Percentiles rank a stretch among this genome's conserved stretches.
Conservation (phyloP, 225 moss, liverwort and hornwort species). For the Polytrichum commune region DNA sequence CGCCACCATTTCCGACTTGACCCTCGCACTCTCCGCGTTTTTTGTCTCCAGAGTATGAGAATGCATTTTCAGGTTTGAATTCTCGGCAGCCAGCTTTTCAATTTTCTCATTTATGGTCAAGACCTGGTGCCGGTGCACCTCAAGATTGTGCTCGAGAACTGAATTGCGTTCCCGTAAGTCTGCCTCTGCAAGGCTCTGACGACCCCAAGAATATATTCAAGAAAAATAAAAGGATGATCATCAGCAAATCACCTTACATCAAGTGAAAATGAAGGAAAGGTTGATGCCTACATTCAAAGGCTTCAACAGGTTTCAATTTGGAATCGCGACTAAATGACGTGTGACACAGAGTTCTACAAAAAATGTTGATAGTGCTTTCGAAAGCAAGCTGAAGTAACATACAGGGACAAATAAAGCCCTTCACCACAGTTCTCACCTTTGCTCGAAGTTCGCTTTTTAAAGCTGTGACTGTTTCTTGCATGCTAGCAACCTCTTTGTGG, state of each 20-base stretch:
- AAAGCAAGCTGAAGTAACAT: neutral
- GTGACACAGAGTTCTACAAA: too few species aligned
- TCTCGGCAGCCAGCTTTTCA: constrained; percentile 38
- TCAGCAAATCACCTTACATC: too few species aligned
- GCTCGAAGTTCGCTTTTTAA: constrained; percentile 59
- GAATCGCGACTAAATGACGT: too few species aligned
- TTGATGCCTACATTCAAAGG: too few species aligned
- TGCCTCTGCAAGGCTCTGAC: constrained; percentile 46
- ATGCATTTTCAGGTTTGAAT: constrained; percentile 34
- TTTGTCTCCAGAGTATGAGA: constrained; percentile 38
- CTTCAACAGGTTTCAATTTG: too few species aligned
- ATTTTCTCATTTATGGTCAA: constrained; percentile 35
- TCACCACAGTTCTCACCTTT: constrained; percentile 32
- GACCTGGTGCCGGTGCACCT: constrained; percentile 48
- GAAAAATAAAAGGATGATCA: too few species aligned
- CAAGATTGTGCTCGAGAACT: constrained; percentile 67
- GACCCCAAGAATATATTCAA: neutral
- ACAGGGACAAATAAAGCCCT: neutral
- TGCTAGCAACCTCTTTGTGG: constrained; percentile 51
- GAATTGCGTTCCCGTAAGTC: constrained; percentile 66
- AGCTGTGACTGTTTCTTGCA: constrained; percentile 63
- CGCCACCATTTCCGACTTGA: constrained; percentile 24
- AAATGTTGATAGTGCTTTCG: too few species aligned
- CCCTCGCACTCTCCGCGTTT: constrained; percentile 29
- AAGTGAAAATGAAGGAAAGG: too few species aligned